Evolutionary conservation across 768 basidiomycete species (phyloP), one percentile per base, ranked within the genome.

Genomic region (Rhodotorula graminis): DNA sequence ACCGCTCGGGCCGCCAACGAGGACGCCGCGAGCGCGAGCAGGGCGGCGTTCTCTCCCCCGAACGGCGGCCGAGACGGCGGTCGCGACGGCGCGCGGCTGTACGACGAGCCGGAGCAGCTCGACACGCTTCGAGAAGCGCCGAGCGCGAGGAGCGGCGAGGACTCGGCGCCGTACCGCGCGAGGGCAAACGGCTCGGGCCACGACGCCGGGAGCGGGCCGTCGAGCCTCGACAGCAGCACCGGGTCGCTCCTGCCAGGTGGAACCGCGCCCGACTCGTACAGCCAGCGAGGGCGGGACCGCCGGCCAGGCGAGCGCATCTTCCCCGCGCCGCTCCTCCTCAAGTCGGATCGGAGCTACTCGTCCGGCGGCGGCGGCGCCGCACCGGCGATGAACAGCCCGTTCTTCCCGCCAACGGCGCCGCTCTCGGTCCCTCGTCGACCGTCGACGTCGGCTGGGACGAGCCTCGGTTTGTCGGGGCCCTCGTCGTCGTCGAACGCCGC

Each of bases 281-380:
- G 29, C 16, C 55, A 60, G 37, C 40, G 23, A 27, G 3, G 25
- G 53, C 46, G 29, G 18, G 67, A 56, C 6, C 67, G 60, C 15
- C 15, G 40, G n/a, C n/a, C 42, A 21, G 42, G 56, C 21, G 64
- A 65, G 4, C 74, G 74, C 50, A 64, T 64, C n/a, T 76, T 72
- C 29, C 74, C 74, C 0, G 74, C 74, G 1, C 74, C 74, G 18
- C 63, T 76, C 5, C 44, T 67, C 6, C 71, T 76, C 53, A 68
- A 66, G 33, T 49, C 68, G 50, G 71, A 69, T 21, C 61, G 74
- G 3, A 53, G 40, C 59, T 55, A 65, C 19, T 56, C 71, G 15
- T 44, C 65, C 62, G 47, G 44, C 47, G 46, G 44, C 5, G 23
- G 65, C 58, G 19, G 65, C 58, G 19, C 40, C 9, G 27, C 27